Percentiles rank a stretch among this genome's conserved stretches.
Conservation (phyloP, 352 stramenopile genomes). For the Phytophthora vignae region DNA sequence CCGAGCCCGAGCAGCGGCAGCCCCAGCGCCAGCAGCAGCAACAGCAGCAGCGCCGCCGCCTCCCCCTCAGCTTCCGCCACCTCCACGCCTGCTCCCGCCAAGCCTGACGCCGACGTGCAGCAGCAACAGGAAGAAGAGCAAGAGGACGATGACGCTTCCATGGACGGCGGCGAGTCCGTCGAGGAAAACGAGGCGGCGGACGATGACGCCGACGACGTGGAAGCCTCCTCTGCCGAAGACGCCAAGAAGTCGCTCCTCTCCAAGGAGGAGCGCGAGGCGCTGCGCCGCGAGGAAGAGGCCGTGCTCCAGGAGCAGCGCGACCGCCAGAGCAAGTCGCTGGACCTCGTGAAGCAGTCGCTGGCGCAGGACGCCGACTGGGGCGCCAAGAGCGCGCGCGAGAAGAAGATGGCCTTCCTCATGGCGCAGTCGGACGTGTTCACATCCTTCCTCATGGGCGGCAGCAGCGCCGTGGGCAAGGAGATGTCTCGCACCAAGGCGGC, state of each 20-base stretch:
- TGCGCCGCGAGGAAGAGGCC: conserved; percentile 73
- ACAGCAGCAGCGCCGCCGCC: background rate
- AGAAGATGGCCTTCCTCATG: conserved; percentile 91
- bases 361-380: conserved; percentile 59
- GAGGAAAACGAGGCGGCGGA: conserved; percentile 37
- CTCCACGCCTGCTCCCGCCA: too few species aligned
- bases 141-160: conserved; percentile 38
- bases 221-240: conserved; percentile 25
- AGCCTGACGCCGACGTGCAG: too few species aligned
- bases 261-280: conserved; percentile 60
- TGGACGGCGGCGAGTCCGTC: conserved; percentile 24
- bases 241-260: conserved; percentile 55
- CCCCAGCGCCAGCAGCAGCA: conserved; percentile 29
- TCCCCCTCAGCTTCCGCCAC: background rate
- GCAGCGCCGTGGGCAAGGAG: conserved; percentile 76
- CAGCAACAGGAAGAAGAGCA: background rate
- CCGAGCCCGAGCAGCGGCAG: conserved; percentile 44
- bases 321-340: conserved; percentile 77
- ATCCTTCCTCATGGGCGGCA: conserved; percentile 88
- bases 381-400: conserved; percentile 61
- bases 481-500: conserved; percentile 66
- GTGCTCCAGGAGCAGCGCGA: conserved; percentile 83
- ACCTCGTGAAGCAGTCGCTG: conserved; percentile 70
- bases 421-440: conserved; percentile 91
- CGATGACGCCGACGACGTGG: conserved; percentile 27